Conservation (phyloP, 768 basidiomycete genomes). For the Harrya chromipes region DNA sequence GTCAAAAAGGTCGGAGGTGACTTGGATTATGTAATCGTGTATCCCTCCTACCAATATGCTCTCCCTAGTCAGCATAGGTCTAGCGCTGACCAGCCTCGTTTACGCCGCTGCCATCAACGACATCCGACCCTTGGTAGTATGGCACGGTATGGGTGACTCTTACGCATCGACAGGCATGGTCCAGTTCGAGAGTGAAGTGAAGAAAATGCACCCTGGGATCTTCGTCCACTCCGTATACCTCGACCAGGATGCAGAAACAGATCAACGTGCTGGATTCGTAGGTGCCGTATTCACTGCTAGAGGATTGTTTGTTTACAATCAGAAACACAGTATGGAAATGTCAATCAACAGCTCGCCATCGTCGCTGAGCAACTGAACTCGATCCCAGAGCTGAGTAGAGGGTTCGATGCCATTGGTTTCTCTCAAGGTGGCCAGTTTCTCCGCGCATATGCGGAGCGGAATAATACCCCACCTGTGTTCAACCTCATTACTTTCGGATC, state of each 20-base stretch:
- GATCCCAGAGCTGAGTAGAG: slow-evolving; percentile 60
- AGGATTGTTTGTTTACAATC: slow-evolving; percentile 3
- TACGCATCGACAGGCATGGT: slow-evolving; percentile 72
- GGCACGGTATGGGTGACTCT: slow-evolving; percentile 84
- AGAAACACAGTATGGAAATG: slow-evolving; percentile 64
- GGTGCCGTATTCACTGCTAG: slow-evolving; percentile 30
- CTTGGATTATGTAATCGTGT: slow-evolving; percentile 5
- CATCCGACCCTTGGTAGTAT: slow-evolving; percentile 61
- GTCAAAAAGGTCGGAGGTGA: too few species aligned
- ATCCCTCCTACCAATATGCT: slow-evolving; percentile 9
- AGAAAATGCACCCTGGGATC: slow-evolving; percentile 66
- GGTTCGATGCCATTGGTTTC: slow-evolving; percentile 87
- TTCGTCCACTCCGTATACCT: slow-evolving; percentile 76
- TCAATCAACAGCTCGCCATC: slow-evolving; percentile 62
- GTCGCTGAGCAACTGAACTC: slow-evolving; percentile 63
- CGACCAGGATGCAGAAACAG: slow-evolving; percentile 56
- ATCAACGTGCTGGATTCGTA: slow-evolving; percentile 71
- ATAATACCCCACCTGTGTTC: slow-evolving; percentile 68
- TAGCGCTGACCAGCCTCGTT: slow-evolving; percentile 12
- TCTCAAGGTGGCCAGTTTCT: slow-evolving; percentile 91
- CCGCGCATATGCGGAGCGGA: slow-evolving; percentile 76
- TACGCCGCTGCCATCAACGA: slow-evolving; percentile 12
- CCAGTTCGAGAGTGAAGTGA: slow-evolving; percentile 56
- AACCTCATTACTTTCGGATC: slow-evolving; percentile 88
- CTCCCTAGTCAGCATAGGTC: slow-evolving; percentile 8